Conservation (phyloP, 345 rosid species). For the Mallotus nudiflorus region DNA sequence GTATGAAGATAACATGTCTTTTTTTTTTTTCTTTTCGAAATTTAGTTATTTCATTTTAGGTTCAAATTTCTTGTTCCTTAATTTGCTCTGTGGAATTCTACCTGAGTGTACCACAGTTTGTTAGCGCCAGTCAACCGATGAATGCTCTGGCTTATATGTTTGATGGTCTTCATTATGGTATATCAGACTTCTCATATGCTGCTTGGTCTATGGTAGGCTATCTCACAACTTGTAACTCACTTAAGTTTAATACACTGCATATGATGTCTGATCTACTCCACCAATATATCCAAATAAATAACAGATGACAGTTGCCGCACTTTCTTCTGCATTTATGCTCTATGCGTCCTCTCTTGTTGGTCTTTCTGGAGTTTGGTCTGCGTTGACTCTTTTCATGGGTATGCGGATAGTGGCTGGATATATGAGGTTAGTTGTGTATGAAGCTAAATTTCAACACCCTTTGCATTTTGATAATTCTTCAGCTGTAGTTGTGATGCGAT, state of each 20-base stretch:
- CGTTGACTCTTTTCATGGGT: constrained; percentile 48
- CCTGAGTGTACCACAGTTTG: constrained; percentile 29
- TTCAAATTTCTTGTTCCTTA: not conserved
- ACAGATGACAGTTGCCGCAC: constrained; percentile 40
- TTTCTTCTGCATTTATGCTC: constrained; percentile 37
- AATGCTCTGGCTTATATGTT: constrained; percentile 46
- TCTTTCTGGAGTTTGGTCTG: constrained; percentile 50
- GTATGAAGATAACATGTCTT: constrained; percentile 13
- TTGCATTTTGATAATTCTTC: not conserved
- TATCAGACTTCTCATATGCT: constrained; percentile 48
- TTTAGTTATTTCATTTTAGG: not conserved
- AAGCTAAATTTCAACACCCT: not conserved
- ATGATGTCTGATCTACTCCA: not conserved
- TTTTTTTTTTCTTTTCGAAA: not conserved
- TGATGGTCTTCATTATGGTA: constrained; percentile 52
- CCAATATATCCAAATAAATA: not conserved
- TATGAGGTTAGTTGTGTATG: constrained; percentile 25
- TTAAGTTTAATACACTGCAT: not conserved
- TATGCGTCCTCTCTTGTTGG: constrained; percentile 35
- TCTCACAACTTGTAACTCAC: not conserved
- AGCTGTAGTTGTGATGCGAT: not conserved
- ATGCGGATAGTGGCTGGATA: constrained; percentile 44
- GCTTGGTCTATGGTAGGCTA: constrained; percentile 48
- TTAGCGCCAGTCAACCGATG: constrained; percentile 41
- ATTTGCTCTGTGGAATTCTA: not conserved